A percentile compares a stretch with the other conserved stretches of the same genome.
Evolutionary conservation across 257 asterid genomes (phyloP).

Genomic region (Nicotiana benthamiana): DNA sequence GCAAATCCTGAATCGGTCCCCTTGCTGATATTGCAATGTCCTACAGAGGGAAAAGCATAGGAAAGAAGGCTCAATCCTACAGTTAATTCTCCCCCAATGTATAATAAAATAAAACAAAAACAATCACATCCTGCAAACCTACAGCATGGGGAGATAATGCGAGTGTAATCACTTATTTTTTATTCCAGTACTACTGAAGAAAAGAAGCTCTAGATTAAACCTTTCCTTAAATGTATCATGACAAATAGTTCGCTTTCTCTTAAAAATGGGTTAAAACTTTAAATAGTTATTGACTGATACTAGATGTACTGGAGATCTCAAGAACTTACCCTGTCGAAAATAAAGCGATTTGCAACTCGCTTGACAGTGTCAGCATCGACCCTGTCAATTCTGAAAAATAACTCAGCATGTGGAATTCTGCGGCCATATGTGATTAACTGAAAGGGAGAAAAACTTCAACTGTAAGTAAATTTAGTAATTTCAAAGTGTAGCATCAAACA

Average conservation of each 20-base stretch:
- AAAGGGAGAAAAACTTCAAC: conserved; percentile 7
- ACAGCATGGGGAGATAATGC: too few species aligned
- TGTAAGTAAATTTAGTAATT: not conserved
- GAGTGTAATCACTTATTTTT: not conserved
- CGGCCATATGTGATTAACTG: conserved; percentile 93
- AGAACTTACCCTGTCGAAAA: conserved; percentile 64
- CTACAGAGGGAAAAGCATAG: not conserved
- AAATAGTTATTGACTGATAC: not conserved
- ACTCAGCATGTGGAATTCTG: conserved; percentile 86
- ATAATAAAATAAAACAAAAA: too few species aligned
- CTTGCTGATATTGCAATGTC: conserved; percentile 25
- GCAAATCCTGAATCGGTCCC: conserved; percentile 23
- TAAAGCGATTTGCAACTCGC: conserved; percentile 83
- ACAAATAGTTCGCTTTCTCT: not conserved
- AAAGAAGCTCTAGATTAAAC: not conserved
- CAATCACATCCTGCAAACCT: too few species aligned
- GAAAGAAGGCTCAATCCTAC: not conserved
- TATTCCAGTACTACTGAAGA: not conserved
- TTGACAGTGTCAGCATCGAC: conserved; percentile 80
- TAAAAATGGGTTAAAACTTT: not conserved
- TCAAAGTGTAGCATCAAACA: not conserved
- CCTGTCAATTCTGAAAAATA: conserved; percentile 84
- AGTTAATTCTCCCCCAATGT: not conserved
- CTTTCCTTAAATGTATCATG: not conserved
- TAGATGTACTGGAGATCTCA: not conserved